Evolutionary conservation across 164 flowering plant genomes (phyloP).

Genomic region (Kalanchoe fedtschenkoi): DNA sequence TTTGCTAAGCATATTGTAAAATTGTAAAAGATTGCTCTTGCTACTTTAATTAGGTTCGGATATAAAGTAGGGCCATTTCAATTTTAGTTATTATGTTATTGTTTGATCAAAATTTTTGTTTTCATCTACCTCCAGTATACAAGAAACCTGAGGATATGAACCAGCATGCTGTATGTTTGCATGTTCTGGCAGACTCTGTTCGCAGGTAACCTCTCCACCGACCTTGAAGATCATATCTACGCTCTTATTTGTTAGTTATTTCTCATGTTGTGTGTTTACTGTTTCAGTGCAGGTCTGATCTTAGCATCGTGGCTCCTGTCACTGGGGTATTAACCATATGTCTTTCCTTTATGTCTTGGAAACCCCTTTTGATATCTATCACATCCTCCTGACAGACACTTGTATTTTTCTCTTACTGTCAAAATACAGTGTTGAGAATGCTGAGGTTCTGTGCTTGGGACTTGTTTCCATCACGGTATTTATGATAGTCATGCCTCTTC

Average conservation of each 20-base stretch:
- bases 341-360: background rate
- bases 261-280: slow-evolving; percentile 9
- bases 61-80: background rate
- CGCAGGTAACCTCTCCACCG: slow-evolving; percentile 50
- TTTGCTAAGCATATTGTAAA: background rate
- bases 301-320: slow-evolving; percentile 87
- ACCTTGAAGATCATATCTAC: background rate
- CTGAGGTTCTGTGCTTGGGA: slow-evolving; percentile 93
- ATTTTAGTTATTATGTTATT: background rate
- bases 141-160: slow-evolving; percentile 98
- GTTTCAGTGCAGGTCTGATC: slow-evolving; percentile 93
- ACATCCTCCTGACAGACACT: background rate
- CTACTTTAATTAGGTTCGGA: background rate
- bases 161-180: slow-evolving; percentile 87
- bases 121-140: slow-evolving; percentile 44
- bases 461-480: slow-evolving; percentile 74
- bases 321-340: slow-evolving; percentile 52
- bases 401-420: background rate
- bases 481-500: slow-evolving; percentile 85
- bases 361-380: background rate
- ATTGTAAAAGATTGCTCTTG: background rate
- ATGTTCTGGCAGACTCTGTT: slow-evolving; percentile 96
- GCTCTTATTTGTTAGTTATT: background rate
- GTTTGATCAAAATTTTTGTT: background rate
- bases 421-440: slow-evolving; percentile 66